Evolutionary conservation across 148 eudicot species (phyloP).

Genomic region (Heliosperma pusillum): DNA sequence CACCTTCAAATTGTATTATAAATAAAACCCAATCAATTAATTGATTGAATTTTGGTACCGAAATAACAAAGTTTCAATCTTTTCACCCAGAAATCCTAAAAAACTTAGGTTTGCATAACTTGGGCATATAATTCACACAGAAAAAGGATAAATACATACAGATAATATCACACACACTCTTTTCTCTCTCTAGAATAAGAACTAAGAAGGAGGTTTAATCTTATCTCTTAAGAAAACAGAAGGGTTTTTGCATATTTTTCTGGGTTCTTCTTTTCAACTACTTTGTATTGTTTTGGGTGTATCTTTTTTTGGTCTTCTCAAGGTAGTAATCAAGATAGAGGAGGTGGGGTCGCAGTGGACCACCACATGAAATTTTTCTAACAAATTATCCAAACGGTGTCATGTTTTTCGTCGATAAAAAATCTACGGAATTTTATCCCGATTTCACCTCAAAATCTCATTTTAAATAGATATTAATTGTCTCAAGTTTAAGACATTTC

Average conservation of each 20-base stretch:
- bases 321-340: not conserved
- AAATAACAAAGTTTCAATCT: not conserved
- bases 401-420: too few relatives aligned
- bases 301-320: too few relatives aligned
- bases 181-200: too few relatives aligned
- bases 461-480: too few relatives aligned
- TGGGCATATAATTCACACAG: not conserved
- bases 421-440: too few relatives aligned
- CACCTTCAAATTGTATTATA: not conserved
- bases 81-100: not conserved
- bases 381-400: not conserved
- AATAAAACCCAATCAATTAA: not conserved
- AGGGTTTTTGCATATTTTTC: conserved; percentile 19
- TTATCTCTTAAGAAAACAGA: too few relatives aligned
- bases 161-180: not conserved
- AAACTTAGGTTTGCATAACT: not conserved
- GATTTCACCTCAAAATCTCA: too few relatives aligned
- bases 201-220: too few relatives aligned
- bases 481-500: too few relatives aligned
- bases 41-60: not conserved
- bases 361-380: conserved; percentile 21
- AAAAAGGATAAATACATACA: not conserved
- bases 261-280: conserved; percentile 22
- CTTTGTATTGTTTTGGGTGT: too few relatives aligned
- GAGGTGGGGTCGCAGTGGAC: conserved; percentile 16